These are phyloP conservation scores for Aspergillus cavernicola DNA, from an alignment of 495 filamentous ascomycete genomes.

Conservation along the genomic window DNA sequence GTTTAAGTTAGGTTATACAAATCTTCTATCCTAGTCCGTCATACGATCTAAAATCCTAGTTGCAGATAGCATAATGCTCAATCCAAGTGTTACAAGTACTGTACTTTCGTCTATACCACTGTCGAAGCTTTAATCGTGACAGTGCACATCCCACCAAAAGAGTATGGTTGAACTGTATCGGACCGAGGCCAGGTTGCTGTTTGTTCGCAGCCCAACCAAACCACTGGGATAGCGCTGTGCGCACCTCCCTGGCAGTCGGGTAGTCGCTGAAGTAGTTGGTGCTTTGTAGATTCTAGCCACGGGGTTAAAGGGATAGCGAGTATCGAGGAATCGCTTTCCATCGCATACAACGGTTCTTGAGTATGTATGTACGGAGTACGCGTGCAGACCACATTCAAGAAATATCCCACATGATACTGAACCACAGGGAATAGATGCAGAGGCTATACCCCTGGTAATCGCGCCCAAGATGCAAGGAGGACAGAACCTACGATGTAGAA, in stretches of 20 bases:
- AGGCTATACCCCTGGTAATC: background rate
- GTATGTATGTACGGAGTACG: too few species aligned
- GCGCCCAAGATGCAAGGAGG: background rate
- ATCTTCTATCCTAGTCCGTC: background rate
- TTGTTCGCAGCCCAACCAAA: background rate
- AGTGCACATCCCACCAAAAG: background rate
- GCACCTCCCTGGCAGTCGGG: background rate
- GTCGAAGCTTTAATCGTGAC: background rate
- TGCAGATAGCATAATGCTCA: background rate
- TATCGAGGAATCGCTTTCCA: too few species aligned
- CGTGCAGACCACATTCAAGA: too few species aligned
- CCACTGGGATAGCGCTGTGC: background rate
- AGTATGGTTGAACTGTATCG: background rate
- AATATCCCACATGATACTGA: background rate
- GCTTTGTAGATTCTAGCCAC: too few species aligned
- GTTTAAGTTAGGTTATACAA: conserved; percentile 8
- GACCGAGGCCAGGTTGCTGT: background rate
- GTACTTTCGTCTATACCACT: background rate
- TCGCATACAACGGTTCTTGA: too few species aligned
- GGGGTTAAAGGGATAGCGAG: too few species aligned
- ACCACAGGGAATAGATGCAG: background rate
- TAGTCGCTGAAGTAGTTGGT: background rate
- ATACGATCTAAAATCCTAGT: background rate
- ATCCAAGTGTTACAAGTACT: background rate
- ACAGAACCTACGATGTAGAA: background rate